Conservation (phyloP, 306 rosid species). For the Arachis stenosperma region DNA sequence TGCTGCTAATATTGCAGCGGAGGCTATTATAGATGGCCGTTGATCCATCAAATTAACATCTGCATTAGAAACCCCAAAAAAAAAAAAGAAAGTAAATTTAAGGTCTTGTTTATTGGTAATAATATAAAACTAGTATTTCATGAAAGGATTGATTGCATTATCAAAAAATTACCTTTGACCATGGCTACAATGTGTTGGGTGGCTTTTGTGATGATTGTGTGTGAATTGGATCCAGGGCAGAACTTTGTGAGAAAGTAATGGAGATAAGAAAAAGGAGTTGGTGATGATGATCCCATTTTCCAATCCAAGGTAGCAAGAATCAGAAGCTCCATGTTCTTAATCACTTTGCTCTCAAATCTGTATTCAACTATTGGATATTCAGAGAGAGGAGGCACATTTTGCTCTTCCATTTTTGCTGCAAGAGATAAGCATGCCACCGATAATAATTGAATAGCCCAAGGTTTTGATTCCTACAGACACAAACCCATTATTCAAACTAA, state of each 20-base stretch:
- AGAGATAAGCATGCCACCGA: conserved; percentile 78
- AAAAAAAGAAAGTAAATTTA: too few species aligned
- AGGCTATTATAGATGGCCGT: conserved; percentile 76
- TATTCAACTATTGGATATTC: conserved; percentile 56
- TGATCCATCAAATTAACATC: conserved; percentile 66
- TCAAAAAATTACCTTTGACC: conserved; percentile 57
- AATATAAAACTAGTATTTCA: background rate
- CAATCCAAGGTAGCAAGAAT: conserved; percentile 75
- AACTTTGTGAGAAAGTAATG: conserved; percentile 65
- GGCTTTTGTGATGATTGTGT: conserved; percentile 58
- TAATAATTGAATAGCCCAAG: conserved; percentile 75
- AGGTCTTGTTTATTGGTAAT: too few species aligned
- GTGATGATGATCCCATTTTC: conserved; percentile 72
- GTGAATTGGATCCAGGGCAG: conserved; percentile 48
- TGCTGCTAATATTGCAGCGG: conserved; percentile 76
- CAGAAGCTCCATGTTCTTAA: conserved; percentile 74
- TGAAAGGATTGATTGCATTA: background rate
- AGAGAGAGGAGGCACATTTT: conserved; percentile 55
- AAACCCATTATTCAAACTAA: conserved; percentile 13
- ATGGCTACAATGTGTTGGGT: conserved; percentile 52
- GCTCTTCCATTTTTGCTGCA: conserved; percentile 97
- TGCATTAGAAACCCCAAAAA: conserved; percentile 33
- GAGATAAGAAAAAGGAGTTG: conserved; percentile 81
- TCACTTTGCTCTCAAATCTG: conserved; percentile 59
- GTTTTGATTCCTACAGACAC: conserved; percentile 57